phyloP scores from a whole-genome alignment of 202 grass and related monocot species.

The Schoenoplectus tabernaemontani region DNA sequence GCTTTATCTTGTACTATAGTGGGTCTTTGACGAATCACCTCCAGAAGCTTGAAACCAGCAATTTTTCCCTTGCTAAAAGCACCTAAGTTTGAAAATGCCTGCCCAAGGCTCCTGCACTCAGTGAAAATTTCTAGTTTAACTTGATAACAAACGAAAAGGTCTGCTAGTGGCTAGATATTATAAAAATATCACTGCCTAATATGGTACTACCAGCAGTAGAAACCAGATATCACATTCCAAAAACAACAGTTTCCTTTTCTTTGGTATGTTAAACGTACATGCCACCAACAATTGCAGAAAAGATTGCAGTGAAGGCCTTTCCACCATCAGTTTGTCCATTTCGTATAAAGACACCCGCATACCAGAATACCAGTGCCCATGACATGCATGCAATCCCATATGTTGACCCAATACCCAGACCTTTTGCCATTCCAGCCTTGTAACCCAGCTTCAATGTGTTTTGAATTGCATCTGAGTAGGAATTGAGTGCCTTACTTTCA shows the following conservation, averaged over 20 bases:
- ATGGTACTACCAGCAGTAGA: not conserved
- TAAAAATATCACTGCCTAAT: not conserved
- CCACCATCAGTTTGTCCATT: conserved; percentile 89
- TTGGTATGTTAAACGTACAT: conserved; percentile 53
- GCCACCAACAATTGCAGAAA: conserved; percentile 98
- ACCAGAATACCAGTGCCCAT: conserved; percentile 98
- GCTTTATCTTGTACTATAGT: conserved; percentile 69
- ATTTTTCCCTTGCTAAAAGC: conserved; percentile 99
- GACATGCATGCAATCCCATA: conserved; percentile 99
- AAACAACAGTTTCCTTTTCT: not conserved
- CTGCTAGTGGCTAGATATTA: not conserved
- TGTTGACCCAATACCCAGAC: conserved; percentile 90
- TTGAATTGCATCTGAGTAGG: conserved; percentile 91
- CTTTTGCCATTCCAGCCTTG: conserved; percentile 99
- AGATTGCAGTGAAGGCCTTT: conserved; percentile 93
- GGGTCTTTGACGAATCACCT: conserved; percentile 86
- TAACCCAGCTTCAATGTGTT: conserved; percentile 94
- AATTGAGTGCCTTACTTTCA: conserved; percentile 91
- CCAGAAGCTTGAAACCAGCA: conserved; percentile 88
- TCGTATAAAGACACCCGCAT: conserved; percentile 95
- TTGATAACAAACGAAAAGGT: not conserved
- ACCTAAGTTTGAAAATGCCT: conserved; percentile 94
- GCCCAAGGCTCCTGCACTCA: conserved; percentile 77
- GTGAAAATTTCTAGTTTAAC: not conserved
- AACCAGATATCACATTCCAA: not conserved